Conservation (phyloP, 1,284 basidiomycete species). For the Blastosporella zonata region DNA sequence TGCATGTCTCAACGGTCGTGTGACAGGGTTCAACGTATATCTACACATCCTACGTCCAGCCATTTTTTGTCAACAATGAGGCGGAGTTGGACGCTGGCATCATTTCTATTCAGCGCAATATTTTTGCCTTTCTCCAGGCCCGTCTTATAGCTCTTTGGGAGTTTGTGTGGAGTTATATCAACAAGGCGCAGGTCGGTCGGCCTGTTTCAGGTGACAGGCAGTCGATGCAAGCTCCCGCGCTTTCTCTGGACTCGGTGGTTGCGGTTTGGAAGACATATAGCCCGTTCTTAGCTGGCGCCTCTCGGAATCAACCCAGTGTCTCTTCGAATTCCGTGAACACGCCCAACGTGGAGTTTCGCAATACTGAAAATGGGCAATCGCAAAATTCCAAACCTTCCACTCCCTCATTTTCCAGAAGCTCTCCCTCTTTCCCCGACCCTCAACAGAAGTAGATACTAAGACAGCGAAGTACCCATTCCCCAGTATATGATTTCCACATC, state of each 20-base stretch:
- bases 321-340: slow-evolving; percentile 1
- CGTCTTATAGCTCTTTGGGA: slow-evolving; percentile 48
- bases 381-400: not conserved
- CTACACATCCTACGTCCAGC: slow-evolving; percentile 63
- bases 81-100: slow-evolving; percentile 65
- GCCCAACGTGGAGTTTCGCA: not conserved
- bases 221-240: slow-evolving; percentile 11
- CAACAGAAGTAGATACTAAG: not conserved
- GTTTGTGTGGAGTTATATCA: slow-evolving; percentile 40
- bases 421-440: slow-evolving; percentile 1
- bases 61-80: slow-evolving; percentile 67
- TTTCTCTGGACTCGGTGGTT: slow-evolving; percentile 23
- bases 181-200: slow-evolving; percentile 34
- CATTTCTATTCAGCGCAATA: slow-evolving; percentile 48
- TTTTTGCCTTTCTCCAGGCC: slow-evolving; percentile 48
- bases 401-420: not conserved
- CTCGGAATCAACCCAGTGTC: slow-evolving; percentile 13
- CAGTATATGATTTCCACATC: not conserved
- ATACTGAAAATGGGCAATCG: not conserved
- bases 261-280: slow-evolving; percentile 37
- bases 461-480: not conserved
- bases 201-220: slow-evolving; percentile 15
- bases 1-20: slow-evolving; percentile 5
- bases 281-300: slow-evolving; percentile 28
- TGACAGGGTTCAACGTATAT: slow-evolving; percentile 70